A percentile compares a stretch with the other conserved stretches of the same genome.
Conservation (phyloP, 2,329 filamentous ascomycete genomes). For the Botrytis paeoniae region DNA sequence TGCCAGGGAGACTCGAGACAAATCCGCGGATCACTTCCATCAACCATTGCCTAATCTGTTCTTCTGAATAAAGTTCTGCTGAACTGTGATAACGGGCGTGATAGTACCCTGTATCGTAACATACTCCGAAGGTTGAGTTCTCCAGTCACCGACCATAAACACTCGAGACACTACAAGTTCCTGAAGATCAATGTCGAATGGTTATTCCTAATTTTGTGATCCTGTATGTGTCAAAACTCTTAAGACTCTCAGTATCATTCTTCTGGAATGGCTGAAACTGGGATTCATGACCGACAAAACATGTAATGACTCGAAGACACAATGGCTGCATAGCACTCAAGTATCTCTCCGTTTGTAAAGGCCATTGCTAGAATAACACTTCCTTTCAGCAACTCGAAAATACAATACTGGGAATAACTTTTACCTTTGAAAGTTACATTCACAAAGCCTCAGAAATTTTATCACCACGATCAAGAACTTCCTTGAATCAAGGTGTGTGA, state of each 20-base stretch:
- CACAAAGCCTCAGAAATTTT: no score
- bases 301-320: not conserved
- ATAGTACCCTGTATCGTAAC: not conserved
- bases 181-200: not conserved
- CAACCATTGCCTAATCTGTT: no score
- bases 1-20: no score
- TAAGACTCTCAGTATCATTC: not conserved
- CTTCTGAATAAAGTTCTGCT: no score
- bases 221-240: not conserved
- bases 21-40: no score
- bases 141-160: not conserved
- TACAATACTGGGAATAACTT: not conserved
- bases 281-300: not conserved
- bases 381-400: not conserved
- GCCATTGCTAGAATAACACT: not conserved
- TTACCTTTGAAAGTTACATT: no score
- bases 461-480: not conserved
- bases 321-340: not conserved
- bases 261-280: not conserved
- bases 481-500: not conserved
- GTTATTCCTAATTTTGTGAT: not conserved
- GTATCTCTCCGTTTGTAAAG: not conserved
- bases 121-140: no score
- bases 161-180: not conserved
- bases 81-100: not conserved